Evolutionary conservation across 345 rosid species (phyloP), one percentile per base, ranked within the genome.

Genomic region (Carallia brachiata): DNA sequence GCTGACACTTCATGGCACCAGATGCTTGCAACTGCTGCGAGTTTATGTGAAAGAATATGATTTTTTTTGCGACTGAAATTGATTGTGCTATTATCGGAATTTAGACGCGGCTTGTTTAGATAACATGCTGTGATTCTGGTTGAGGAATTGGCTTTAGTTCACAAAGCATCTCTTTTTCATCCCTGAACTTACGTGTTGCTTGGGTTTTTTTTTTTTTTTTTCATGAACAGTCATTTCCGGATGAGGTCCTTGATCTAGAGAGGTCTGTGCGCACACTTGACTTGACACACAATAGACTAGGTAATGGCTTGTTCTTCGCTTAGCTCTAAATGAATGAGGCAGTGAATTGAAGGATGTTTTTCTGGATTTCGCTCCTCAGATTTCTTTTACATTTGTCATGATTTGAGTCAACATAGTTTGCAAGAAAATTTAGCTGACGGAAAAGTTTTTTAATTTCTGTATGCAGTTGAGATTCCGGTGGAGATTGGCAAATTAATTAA

Each of bases 181-280:
- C 34, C 34, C 32, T 19, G 15, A 56, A 27, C 30, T 48, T 17
- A 71, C 23, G 31, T 40, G 3, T 71, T 63, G 62, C 61, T 50
- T n/a, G 67, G 16, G 23, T 23, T 23, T n/a, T 58, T 34, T 27
- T 63, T 13, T 57, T 34, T 2, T n/a, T 56, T 86, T 68, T 79
- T 61, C 61, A 70, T 84, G 62, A 77, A 73, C 90, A 94, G 98
- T 67, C 87, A 39, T 87, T 94, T 72, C 98, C 98, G 2, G 87
- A 88, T 70, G 92, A 88, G 77, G 85, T 91, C 65, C 82, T 94
- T 73, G 86, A 81, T 56, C 81, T 94, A 65, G 95, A 84, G 52
- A 86, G 78, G 75, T 77, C 89, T 15, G 97, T 94, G 54, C 93
- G 97, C 37, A 90, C 96, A 70, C 91, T 94, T 16, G 98, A 94